phyloP scores from a whole-genome alignment of 83 land plant genomes.

The Thuja plicata region DNA sequence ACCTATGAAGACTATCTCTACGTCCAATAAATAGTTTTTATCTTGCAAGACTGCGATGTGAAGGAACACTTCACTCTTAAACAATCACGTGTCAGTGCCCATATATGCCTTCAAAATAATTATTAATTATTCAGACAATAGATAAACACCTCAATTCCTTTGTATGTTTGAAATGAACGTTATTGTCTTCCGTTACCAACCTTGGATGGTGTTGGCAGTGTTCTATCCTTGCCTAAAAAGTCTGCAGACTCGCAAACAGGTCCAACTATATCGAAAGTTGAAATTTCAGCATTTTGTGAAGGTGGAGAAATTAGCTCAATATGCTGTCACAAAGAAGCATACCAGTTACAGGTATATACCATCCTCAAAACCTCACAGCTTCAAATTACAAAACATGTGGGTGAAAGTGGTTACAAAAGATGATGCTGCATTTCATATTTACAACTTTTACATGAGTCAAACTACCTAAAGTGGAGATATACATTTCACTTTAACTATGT shows the following conservation, averaged over 20 bases:
- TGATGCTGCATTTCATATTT: not conserved
- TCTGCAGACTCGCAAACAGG: conserved; percentile 99
- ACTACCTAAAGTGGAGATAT: not conserved
- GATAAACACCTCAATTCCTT: not conserved
- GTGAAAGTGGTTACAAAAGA: not conserved
- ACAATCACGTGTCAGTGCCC: not conserved
- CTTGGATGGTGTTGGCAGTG: conserved; percentile 78
- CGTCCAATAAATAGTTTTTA: no score
- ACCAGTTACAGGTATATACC: not conserved
- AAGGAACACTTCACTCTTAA: no score
- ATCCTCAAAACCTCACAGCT: not conserved
- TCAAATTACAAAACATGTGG: not conserved
- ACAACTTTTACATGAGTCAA: not conserved
- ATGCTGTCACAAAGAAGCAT: conserved; percentile 63
- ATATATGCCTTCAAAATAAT: conserved; percentile 1
- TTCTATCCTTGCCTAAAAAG: conserved; percentile 92
- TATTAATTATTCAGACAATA: not conserved
- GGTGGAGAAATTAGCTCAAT: conserved; percentile 93
- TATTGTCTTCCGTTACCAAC: conserved; percentile 19
- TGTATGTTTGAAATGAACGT: not conserved
- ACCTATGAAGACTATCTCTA: no score
- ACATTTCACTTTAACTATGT: not conserved
- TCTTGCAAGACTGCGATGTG: no score
- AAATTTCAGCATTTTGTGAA: conserved; percentile 49
- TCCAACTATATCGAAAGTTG: conserved; percentile 91